Base-by-base conservation (phyloP, 2,329 filamentous ascomycete species). In the Sporothrix schenckii region DNA sequence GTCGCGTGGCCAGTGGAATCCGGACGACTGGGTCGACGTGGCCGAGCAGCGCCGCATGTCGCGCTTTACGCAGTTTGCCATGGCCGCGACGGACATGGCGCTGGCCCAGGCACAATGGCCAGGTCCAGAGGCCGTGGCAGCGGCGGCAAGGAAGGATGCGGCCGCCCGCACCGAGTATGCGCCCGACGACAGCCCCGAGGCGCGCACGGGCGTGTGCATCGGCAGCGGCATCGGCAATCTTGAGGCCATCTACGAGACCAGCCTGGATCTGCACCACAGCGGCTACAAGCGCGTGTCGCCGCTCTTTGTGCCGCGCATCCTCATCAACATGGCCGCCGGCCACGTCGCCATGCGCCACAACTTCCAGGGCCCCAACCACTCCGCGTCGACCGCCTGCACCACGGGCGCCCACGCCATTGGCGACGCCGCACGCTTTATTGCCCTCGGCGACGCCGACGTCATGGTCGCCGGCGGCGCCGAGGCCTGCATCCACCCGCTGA, bases 401-500 rank as follows among this genome's bases (percentile, higher is more conserved):
- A 99, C 95, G 0, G 95, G 95, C 13, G 92, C 94, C 0, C 95
- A 99, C 81, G 93, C 94, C 1, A 90, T 99, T 66, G 95, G 94
- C 21, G 95, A 99, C 79, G 95, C 95, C 6, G 90, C 92, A n/a
- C 89, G 94, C 21, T 92, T 97, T 78, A 94, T 99, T 72, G 88
- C 91, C n/a, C 90, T 89, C 77, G 94, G 93, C 7, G 94, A 98
- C 78, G 94, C 94, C 60, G 87, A 97, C 79, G 91, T 98, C 69
- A 98, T 99, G 93, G 82, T 99, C 10, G 93, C 95, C n/a, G 95
- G 95, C 54, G 94, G 94, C 39, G 89, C 94, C 10, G 95, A 99
- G 80, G 93, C 94, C 0, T 99, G 95, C 79, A 94, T 99, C 70
- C 94, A 99, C 77, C 95, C 95, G 11, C 85, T 99, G 56, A 92